Evolutionary conservation across 2,329 filamentous ascomycete species (phyloP).

Genomic region (Claviceps paspali): DNA sequence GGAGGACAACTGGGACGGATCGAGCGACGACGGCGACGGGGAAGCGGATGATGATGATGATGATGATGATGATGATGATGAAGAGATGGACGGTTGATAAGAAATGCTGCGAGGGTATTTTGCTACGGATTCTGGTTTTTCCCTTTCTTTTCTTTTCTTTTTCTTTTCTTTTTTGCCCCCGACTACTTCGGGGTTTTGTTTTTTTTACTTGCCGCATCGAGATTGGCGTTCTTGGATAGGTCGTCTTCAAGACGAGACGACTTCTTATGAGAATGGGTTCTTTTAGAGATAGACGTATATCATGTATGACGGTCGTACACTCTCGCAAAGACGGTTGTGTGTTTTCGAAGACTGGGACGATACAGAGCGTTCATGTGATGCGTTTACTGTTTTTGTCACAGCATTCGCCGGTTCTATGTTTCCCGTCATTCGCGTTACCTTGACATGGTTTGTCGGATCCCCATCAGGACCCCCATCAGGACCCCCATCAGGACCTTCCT

Average conservation of each 20-base stretch:
- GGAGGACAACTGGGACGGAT: conserved; percentile 34
- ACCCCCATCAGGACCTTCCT: not conserved
- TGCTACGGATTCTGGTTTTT: no score
- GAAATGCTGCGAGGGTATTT: not conserved
- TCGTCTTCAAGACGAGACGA: not conserved
- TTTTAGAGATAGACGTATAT: not conserved
- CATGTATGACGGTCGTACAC: no score
- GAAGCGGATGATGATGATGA: conserved; percentile 33
- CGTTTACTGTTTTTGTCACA: not conserved
- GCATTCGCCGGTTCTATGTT: not conserved
- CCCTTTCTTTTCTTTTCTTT: not conserved
- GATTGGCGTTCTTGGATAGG: conserved; percentile 11
- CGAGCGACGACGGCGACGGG: conserved; percentile 37
- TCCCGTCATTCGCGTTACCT: not conserved
- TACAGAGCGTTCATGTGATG: not conserved
- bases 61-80: conserved; percentile 36
- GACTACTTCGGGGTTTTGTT: not conserved
- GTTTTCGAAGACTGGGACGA: no score
- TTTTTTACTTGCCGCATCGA: conserved; percentile 6
- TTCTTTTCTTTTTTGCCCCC: not conserved
- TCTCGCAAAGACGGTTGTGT: not conserved
- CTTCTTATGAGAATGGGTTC: not conserved
- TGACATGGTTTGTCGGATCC: not conserved
- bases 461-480: no score
- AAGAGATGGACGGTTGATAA: conserved; percentile 35